Base-by-base conservation (phyloP, 306 rosid species). In the Citrullus mucosospermus region DNA sequence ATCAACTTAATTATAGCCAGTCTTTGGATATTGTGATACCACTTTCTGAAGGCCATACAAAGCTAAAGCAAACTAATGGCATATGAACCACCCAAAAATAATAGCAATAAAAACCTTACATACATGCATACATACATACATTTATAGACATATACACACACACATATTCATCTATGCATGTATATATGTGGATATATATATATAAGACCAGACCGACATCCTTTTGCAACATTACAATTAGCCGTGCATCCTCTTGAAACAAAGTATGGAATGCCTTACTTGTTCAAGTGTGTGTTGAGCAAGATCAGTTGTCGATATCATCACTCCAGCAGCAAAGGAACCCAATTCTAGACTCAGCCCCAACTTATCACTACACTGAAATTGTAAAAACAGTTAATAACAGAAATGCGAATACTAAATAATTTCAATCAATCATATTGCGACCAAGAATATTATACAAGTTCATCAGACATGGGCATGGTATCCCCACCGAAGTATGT, bases 351-450 rank as follows among this genome's bases (percentile, higher is more conserved):
- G 89, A 82, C 99, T 96, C 85, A 96, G 87, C 77, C 99, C 99
- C 83, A 96, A 89, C 93, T 96, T 96, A 87, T 96, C 99, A 80
- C 98, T 96, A 90, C 96, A 88, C 98, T 96, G 98, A 89, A 96
- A 88, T 85, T 58, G 78, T 82, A 86, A 61, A 83, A 75, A 32
- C 72, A 81, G 85, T 78, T 56, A 17, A 60, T 70, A 76, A 62
- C 69, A 78, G 78, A 81, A 76, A 74, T 75, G 11, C 59, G 72
- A 76, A 74, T 38, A 71, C 72, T 80, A 72, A 73, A 10, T 73
- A 16, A 34, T 57, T 77, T 53, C 69, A 69, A 51, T 44, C 6
- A 34, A 80, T 41, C 50, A 53, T 76, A 62, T 69, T 9, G 73
- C 30, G 6, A 62, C 39, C 59, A 46, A 11, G 25, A 78, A 60